A percentile compares a stretch with the other conserved stretches of the same genome.
Evolutionary conservation across 768 basidiomycete species (phyloP).

Genomic region (Suillus tomentosus): DNA sequence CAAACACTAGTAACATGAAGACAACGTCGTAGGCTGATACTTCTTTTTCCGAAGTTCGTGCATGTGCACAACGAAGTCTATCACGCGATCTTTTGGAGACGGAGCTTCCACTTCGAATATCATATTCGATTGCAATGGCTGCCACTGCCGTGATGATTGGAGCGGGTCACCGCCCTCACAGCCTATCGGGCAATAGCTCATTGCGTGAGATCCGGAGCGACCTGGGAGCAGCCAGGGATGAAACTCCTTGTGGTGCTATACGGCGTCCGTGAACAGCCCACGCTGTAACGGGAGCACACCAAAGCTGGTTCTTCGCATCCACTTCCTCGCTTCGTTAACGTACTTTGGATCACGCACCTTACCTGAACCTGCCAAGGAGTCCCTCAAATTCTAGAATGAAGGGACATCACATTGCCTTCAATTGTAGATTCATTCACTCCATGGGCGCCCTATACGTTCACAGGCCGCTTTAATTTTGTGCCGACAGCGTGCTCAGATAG

Average conservation of each 20-base stretch:
- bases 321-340: neutral
- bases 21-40: neutral
- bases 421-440: neutral
- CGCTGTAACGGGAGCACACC: neutral
- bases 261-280: neutral
- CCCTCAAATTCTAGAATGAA: neutral
- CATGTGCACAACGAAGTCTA: neutral
- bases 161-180: neutral
- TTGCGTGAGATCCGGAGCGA: neutral
- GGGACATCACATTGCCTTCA: neutral
- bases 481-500: neutral
- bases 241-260: slow-evolving; percentile 1
- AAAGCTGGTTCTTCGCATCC: neutral
- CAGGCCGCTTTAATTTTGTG: slow-evolving; percentile 1
- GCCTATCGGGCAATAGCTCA: neutral
- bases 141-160: neutral
- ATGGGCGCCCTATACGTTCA: slow-evolving; percentile 3
- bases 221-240: neutral
- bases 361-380: neutral
- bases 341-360: neutral
- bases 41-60: neutral
- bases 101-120: neutral
- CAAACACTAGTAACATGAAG: neutral
- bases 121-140: neutral
- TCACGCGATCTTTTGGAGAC: neutral